Conservation (phyloP, 305 asterid genomes). For the Solanum hybrid region DNA sequence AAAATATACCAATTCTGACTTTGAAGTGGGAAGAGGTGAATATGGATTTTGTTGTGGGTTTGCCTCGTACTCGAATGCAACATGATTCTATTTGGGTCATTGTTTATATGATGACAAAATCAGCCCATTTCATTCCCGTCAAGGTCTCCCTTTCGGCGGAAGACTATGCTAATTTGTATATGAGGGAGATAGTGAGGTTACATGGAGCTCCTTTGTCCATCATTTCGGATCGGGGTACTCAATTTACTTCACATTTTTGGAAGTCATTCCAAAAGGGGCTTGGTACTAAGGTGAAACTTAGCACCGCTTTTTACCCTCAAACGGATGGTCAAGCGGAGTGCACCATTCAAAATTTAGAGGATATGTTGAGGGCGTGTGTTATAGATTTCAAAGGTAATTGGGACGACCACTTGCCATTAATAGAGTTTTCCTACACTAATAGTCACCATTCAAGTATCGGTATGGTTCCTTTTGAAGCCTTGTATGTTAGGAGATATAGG, state of each 20-base stretch:
- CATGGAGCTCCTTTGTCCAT: background rate
- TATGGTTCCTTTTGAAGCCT: background rate
- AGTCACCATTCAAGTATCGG: background rate
- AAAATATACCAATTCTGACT: background rate
- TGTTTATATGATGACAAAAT: background rate
- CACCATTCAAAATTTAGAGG: background rate
- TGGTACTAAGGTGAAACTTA: background rate
- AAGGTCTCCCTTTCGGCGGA: background rate
- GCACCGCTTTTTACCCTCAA: background rate
- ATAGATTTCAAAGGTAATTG: background rate
- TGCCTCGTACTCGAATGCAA: background rate
- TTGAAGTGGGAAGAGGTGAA: background rate
- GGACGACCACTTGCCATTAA: background rate
- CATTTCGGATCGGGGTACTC: background rate
- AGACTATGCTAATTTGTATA: background rate
- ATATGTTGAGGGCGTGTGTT: background rate
- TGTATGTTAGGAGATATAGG: background rate
- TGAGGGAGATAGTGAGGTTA: background rate
- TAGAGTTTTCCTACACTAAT: background rate
- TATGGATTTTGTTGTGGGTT: background rate
- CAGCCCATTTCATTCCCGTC: background rate
- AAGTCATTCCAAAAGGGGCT: background rate
- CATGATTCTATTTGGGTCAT: background rate
- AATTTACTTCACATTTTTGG: background rate
- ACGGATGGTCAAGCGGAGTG: background rate